Conservation (phyloP, 2,329 filamentous ascomycete genomes). For the Aspergillus arachidicola region DNA sequence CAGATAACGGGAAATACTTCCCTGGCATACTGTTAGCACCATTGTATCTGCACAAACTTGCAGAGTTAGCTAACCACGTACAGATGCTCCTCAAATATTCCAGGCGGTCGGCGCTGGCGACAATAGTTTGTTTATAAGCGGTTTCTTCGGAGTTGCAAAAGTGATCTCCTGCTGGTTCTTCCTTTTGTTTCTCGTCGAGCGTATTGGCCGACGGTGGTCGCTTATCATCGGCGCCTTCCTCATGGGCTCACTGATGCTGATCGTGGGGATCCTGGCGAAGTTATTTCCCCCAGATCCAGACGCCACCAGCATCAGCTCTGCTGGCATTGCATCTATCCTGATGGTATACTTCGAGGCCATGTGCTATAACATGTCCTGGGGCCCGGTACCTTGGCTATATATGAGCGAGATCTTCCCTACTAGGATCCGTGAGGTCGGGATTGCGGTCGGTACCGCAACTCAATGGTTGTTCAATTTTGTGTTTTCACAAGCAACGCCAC, state of each 20-base stretch:
- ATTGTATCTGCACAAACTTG: no score
- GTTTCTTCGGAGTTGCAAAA: constrained; percentile 57
- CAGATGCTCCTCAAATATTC: constrained; percentile 55
- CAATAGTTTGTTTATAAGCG: constrained; percentile 49
- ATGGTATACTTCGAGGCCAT: constrained; percentile 49
- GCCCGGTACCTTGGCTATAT: constrained; percentile 40
- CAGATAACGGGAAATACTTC: constrained; percentile 57
- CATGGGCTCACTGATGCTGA: constrained; percentile 57
- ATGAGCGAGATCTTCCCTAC: constrained; percentile 44
- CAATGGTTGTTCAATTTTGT: constrained; percentile 48
- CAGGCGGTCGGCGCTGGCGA: constrained; percentile 51
- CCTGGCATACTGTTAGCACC: constrained; percentile 43
- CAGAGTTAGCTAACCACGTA: not conserved
- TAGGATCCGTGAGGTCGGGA: constrained; percentile 41
- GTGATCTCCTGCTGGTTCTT: constrained; percentile 52
- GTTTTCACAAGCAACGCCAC: constrained; percentile 46
- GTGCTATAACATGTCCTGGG: constrained; percentile 38
- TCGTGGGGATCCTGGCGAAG: constrained; percentile 50
- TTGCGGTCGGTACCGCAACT: constrained; percentile 39
- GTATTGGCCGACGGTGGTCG: constrained; percentile 52
- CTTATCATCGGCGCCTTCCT: constrained; percentile 51
- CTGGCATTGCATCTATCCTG: constrained; percentile 50
- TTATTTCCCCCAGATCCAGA: constrained; percentile 43
- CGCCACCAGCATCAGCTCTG: constrained; percentile 29
- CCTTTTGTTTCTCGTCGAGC: constrained; percentile 54